phyloP scores from a whole-genome alignment of 164 flowering plant species.

The Tetracentron sinense region DNA sequence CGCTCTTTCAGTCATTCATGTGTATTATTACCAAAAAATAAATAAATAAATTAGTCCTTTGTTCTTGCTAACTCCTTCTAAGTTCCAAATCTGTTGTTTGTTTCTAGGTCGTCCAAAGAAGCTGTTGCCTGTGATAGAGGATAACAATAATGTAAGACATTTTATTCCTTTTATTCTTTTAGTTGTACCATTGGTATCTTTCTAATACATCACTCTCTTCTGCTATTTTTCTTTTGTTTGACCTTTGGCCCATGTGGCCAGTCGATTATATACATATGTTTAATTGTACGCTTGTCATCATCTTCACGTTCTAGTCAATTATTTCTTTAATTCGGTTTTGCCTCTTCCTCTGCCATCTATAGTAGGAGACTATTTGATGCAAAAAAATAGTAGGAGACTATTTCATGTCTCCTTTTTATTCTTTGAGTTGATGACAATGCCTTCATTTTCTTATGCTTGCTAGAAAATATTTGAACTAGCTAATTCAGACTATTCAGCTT shows the following conservation, averaged over 20 bases:
- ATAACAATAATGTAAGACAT: constrained; percentile 19
- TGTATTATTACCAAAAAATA: neutral
- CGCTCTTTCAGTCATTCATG: neutral
- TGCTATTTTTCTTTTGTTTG: neutral
- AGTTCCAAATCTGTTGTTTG: constrained; percentile 6
- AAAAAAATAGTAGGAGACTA: too few species aligned
- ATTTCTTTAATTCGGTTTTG: neutral
- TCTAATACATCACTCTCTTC: neutral
- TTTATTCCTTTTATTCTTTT: neutral
- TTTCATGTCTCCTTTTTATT: neutral
- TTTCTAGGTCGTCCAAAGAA: constrained; percentile 25
- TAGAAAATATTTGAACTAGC: neutral
- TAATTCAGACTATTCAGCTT: too few species aligned
- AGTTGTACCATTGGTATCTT: neutral
- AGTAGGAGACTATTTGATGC: too few species aligned
- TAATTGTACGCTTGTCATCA: neutral
- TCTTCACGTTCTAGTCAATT: neutral
- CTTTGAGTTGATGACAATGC: neutral
- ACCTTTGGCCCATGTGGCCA: neutral
- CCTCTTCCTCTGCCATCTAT: neutral
- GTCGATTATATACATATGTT: neutral
- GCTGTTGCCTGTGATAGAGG: constrained; percentile 16
- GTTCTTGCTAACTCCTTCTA: neutral
- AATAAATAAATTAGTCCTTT: neutral
- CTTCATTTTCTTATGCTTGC: neutral